These are phyloP conservation scores for Mucor plumbeus DNA, from an alignment of 371 early-diverging fungal genomes.

Conservation along the genomic window DNA sequence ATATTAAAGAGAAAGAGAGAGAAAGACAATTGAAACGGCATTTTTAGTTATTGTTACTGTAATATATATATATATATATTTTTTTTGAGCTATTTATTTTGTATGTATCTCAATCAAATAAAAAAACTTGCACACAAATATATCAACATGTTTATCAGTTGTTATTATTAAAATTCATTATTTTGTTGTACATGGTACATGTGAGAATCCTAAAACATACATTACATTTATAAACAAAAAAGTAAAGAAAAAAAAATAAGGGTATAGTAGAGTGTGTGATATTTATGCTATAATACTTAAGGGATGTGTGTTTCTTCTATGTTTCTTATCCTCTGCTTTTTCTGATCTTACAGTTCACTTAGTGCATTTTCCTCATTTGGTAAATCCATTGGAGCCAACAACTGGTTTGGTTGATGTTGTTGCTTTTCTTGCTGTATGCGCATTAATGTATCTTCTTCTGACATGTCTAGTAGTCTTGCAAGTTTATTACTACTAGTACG, in stretches of 20 bases:
- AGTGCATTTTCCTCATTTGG: constrained; percentile 1
- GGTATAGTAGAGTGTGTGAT: neutral
- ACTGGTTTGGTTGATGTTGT: neutral
- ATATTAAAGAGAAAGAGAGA: neutral
- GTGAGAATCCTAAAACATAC: constrained; percentile 1
- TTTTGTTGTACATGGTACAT: constrained; percentile 2
- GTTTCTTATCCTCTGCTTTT: too few relatives aligned
- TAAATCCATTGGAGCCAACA: neutral
- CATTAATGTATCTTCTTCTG: constrained; percentile 34
- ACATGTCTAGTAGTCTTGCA: constrained; percentile 40
- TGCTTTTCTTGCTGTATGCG: constrained; percentile 2
- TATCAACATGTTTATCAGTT: constrained; percentile 8
- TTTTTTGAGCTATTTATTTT: constrained; percentile 6
- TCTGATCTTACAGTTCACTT: neutral
- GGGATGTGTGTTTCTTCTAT: too few relatives aligned
- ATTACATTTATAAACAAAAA: neutral
- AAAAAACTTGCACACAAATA: neutral
- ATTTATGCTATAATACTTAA: too few relatives aligned
- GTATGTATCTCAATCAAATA: neutral
- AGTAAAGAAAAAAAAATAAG: neutral
- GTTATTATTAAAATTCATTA: constrained; percentile 5
- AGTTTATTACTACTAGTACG: constrained; percentile 31
- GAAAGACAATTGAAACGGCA: neutral
- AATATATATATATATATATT: neutral
- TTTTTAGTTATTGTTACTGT: neutral